A percentile compares a stretch with the other conserved stretches of the same genome.
These are phyloP conservation scores for Lyophyllum shimeji DNA, from an alignment of 768 basidiomycete species.

Conservation along the genomic window DNA sequence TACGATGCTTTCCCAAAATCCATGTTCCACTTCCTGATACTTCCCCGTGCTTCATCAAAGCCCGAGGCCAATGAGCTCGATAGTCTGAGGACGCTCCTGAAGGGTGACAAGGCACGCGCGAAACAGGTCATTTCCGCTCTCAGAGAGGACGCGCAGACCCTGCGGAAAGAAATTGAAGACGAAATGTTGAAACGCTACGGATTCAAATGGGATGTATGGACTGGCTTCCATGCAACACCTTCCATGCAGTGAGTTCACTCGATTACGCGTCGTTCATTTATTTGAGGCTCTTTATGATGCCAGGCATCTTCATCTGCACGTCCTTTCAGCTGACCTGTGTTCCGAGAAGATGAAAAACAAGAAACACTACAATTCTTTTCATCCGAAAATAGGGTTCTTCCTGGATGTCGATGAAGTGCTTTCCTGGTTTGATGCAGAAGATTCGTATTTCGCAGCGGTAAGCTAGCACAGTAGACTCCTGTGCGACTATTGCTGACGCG, in stretches of 20 bases:
- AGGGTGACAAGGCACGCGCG: slow-evolving; percentile 51
- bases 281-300: not conserved
- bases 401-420: slow-evolving; percentile 75
- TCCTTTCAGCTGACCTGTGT: slow-evolving; percentile 77
- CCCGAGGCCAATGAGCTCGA: slow-evolving; percentile 38
- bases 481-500: not conserved
- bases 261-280: not conserved
- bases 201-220: slow-evolving; percentile 75
- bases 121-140: slow-evolving; percentile 53
- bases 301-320: slow-evolving; percentile 84
- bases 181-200: slow-evolving; percentile 80
- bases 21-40: slow-evolving; percentile 83
- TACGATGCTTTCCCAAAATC: slow-evolving; percentile 82
- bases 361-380: slow-evolving; percentile 91
- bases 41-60: slow-evolving; percentile 57
- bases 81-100: slow-evolving; percentile 57
- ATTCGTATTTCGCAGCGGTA: slow-evolving; percentile 53
- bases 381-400: slow-evolving; percentile 83
- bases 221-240: slow-evolving; percentile 82
- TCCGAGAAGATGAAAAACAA: slow-evolving; percentile 77
- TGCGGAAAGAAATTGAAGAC: slow-evolving; percentile 63
- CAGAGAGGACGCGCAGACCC: slow-evolving; percentile 51
- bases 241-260: slow-evolving; percentile 76
- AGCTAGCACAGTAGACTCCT: slow-evolving; percentile 21
- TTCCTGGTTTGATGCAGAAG: slow-evolving; percentile 73